Conservation (phyloP, 495 filamentous ascomycete species). For the Lindgomyces ingoldianus region DNA sequence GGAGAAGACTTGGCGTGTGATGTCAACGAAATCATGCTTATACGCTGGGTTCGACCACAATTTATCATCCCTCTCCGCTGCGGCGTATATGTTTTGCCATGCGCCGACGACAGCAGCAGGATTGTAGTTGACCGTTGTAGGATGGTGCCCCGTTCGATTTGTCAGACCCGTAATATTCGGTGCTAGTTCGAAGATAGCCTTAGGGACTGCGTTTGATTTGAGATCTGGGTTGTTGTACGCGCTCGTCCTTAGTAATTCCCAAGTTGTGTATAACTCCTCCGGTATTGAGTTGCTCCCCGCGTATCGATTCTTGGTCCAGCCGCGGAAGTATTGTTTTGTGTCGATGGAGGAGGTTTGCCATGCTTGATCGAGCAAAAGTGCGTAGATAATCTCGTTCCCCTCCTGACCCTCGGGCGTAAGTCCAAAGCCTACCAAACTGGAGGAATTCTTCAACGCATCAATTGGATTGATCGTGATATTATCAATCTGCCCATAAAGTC, state of each 20-base stretch:
- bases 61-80: slow-evolving; percentile 41
- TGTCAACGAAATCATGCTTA: slow-evolving; percentile 54
- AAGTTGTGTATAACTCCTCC: slow-evolving; percentile 47
- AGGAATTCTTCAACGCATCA: slow-evolving; percentile 47
- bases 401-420: slow-evolving; percentile 56
- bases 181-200: slow-evolving; percentile 51
- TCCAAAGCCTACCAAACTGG: slow-evolving; percentile 51
- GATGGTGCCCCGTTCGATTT: slow-evolving; percentile 48
- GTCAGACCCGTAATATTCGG: slow-evolving; percentile 48
- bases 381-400: slow-evolving; percentile 59
- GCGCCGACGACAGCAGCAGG: slow-evolving; percentile 46
- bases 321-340: slow-evolving; percentile 50
- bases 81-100: slow-evolving; percentile 49
- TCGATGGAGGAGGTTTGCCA: slow-evolving; percentile 52
- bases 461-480: slow-evolving; percentile 54
- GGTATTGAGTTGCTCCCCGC: slow-evolving; percentile 43
- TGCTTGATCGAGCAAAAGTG: slow-evolving; percentile 55
- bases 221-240: slow-evolving; percentile 58
- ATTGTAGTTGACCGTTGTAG: slow-evolving; percentile 51
- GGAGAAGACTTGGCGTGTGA: slow-evolving; percentile 54
- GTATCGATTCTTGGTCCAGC: slow-evolving; percentile 54
- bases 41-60: slow-evolving; percentile 54
- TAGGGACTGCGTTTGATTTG: slow-evolving; percentile 48
- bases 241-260: slow-evolving; percentile 52
- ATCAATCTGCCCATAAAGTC: slow-evolving; percentile 55